Evolutionary conservation across 176 grass and related monocot species (phyloP).

Genomic region (bread wheat (Triticum aestivum)): IWGSC_CS_RefSeq_v2.1 NC_057809.1:82309701-82310200

Average conservation of each 20-base stretch:
- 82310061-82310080: background rate
- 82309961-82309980: slow-evolving; percentile 11
- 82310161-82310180: too few species aligned
- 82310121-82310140: too few species aligned
- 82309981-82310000: background rate
- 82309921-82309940: background rate
- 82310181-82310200: too few species aligned
- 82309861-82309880: background rate
- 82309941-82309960: background rate
- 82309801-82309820: background rate
- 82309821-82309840: too few species aligned
- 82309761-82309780: background rate
- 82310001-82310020: background rate
- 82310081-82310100: background rate
- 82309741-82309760: background rate
- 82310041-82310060: background rate
- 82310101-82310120: background rate
- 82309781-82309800: background rate
- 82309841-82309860: background rate
- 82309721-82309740: background rate
- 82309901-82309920: slow-evolving; percentile 4
- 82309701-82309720: background rate
- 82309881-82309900: slow-evolving; percentile 4
- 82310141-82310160: too few species aligned
- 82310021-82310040: background rate